Percentiles rank a stretch among this genome's conserved stretches.
Conservation (phyloP, 345 rosid species). For the Lumnitzera littorea region DNA sequence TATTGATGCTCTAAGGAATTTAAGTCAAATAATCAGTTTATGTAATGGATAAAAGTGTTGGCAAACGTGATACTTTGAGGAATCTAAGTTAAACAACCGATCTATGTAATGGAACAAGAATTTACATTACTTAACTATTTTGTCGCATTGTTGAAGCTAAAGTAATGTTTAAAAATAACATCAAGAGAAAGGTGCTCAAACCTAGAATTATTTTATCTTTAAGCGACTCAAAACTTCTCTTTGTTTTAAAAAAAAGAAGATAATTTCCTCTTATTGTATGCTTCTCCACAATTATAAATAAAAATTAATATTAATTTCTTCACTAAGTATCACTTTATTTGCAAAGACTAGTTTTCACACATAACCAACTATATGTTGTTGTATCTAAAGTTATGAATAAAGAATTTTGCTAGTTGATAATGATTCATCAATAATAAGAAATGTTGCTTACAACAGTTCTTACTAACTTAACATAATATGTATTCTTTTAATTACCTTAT, state of each 20-base stretch:
- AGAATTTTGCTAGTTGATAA: no score
- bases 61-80: neutral
- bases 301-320: neutral
- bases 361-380: no score
- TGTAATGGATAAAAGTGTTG: neutral
- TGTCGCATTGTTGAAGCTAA: no score
- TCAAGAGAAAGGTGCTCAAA: neutral
- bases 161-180: neutral
- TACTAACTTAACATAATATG: no score
- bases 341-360: no score
- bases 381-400: no score
- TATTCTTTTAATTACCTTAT: no score
- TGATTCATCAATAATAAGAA: no score
- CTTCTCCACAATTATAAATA: conserved; percentile 1
- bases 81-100: neutral
- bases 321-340: neutral
- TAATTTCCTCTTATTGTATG: neutral
- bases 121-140: neutral
- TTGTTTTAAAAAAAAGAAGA: neutral
- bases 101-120: conserved; percentile 4
- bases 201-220: neutral
- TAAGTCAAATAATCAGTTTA: no score
- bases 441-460: no score
- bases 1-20: neutral
- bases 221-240: neutral